Conservation (phyloP, 345 rosid genomes). For the Geranium rotundifolium region DNA sequence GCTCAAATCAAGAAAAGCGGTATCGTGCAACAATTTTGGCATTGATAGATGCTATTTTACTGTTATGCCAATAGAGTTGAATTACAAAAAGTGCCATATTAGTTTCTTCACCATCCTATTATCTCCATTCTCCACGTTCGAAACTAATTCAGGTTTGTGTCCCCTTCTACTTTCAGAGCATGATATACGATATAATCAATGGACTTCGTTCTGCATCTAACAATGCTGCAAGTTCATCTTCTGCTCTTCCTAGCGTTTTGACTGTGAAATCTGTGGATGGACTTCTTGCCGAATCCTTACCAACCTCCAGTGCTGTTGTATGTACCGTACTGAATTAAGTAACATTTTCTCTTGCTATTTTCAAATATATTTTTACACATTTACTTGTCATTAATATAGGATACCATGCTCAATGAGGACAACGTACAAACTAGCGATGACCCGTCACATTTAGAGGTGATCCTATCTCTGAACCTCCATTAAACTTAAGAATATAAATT, state of each 20-base stretch:
- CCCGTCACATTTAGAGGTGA: constrained; percentile 40
- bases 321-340: constrained; percentile 6
- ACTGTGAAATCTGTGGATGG: constrained; percentile 47
- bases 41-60: neutral
- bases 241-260: constrained; percentile 48
- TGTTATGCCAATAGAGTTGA: neutral
- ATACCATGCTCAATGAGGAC: constrained; percentile 21
- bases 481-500: constrained; percentile 6
- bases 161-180: constrained; percentile 34
- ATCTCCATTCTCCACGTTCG: neutral
- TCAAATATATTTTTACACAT: neutral
- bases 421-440: constrained; percentile 22
- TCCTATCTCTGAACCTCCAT: neutral
- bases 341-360: constrained; percentile 3
- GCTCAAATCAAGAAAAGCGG: too few relatives aligned
- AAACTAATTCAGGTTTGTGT: constrained; percentile 4
- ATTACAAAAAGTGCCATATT: neutral
- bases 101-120: neutral
- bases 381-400: constrained; percentile 23
- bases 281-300: constrained; percentile 54
- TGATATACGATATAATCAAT: constrained; percentile 67
- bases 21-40: too few relatives aligned
- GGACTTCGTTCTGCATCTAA: constrained; percentile 55
- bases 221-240: constrained; percentile 81
- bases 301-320: constrained; percentile 28